phyloP scores from a whole-genome alignment of 2,329 filamentous ascomycete genomes.

The Verticillium alfalfae region DNA sequence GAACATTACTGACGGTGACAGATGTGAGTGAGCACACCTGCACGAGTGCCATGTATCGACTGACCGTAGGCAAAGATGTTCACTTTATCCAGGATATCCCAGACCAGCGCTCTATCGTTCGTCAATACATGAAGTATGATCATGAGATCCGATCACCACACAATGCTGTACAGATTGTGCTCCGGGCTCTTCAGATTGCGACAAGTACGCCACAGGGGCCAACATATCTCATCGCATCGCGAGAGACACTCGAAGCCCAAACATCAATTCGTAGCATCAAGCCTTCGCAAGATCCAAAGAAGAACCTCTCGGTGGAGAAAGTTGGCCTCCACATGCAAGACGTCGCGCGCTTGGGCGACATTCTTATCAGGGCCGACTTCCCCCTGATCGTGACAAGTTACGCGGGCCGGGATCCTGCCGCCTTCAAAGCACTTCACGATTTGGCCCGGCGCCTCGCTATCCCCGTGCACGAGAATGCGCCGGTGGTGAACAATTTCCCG shows the following conservation, averaged over 20 bases:
- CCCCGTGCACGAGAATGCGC: conserved; percentile 40
- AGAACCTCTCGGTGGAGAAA: conserved; percentile 5
- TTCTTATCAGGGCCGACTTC: conserved; percentile 1
- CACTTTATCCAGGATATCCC: conserved; percentile 37
- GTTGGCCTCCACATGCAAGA: conserved; percentile 3
- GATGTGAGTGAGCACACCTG: not conserved
- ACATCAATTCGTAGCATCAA: conserved; percentile 1
- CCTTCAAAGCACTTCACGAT: conserved; percentile 7
- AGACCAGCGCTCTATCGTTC: conserved; percentile 30
- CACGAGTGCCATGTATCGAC: not conserved
- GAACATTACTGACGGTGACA: not conserved
- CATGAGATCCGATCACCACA: conserved; percentile 19
- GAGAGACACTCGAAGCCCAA: conserved; percentile 17
- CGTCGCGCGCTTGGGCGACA: conserved; percentile 3
- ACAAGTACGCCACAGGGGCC: conserved; percentile 18
- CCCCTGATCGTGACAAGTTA: conserved; percentile 13
- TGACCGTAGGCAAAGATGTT: conserved; percentile 20
- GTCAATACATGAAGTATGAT: conserved; percentile 22
- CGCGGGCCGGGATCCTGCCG: conserved; percentile 4
- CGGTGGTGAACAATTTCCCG: conserved; percentile 35
- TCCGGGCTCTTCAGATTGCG: conserved; percentile 19
- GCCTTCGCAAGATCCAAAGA: conserved; percentile 6
- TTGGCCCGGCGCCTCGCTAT: conserved; percentile 19
- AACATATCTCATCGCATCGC: conserved; percentile 17
- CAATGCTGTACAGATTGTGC: conserved; percentile 19